A percentile compares a stretch with the other conserved stretches of the same genome.
Evolutionary conservation across 208 protist genomes (phyloP).

Genomic region (Entamoeba histolytica): DNA sequence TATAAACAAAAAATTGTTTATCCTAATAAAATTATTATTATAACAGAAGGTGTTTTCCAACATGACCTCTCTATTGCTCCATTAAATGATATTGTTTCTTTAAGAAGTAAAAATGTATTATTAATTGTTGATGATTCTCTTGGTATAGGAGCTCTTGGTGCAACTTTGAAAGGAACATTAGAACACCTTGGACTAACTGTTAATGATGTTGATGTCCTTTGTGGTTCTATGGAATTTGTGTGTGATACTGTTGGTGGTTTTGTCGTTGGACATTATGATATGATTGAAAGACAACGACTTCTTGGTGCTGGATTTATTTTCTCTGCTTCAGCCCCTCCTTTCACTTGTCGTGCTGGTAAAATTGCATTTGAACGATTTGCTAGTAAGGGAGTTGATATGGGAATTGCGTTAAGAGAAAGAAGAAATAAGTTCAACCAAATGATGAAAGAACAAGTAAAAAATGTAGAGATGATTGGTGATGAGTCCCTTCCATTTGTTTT

Average conservation of each 20-base stretch:
- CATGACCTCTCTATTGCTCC: conserved; percentile 52
- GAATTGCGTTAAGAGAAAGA: not conserved
- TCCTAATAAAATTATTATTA: conserved; percentile 55
- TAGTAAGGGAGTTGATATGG: not conserved
- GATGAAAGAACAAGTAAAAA: not conserved
- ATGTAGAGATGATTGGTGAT: not conserved
- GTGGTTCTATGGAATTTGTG: conserved; percentile 45
- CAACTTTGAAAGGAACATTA: conserved; percentile 62
- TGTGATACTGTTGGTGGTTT: conserved; percentile 73
- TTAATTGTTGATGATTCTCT: conserved; percentile 74
- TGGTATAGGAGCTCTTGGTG: conserved; percentile 69
- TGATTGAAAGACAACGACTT: conserved; percentile 73
- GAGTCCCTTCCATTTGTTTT: not conserved
- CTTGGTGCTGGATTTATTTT: conserved; percentile 71
- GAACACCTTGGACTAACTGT: conserved; percentile 63
- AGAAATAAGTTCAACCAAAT: not conserved
- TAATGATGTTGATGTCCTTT: conserved; percentile 40
- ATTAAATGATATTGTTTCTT: conserved; percentile 54
- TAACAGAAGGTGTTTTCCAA: conserved; percentile 73
- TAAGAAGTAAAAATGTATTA: conserved; percentile 72
- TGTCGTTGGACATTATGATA: conserved; percentile 48
- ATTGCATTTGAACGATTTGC: conserved; percentile 40
- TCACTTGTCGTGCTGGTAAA: conserved; percentile 54
- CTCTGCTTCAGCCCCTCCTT: conserved; percentile 78
- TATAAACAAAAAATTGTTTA: not conserved